Base-by-base conservation (phyloP, 2,329 filamentous ascomycete genomes). In the Stachybotrys chlorohalonatus region DNA sequence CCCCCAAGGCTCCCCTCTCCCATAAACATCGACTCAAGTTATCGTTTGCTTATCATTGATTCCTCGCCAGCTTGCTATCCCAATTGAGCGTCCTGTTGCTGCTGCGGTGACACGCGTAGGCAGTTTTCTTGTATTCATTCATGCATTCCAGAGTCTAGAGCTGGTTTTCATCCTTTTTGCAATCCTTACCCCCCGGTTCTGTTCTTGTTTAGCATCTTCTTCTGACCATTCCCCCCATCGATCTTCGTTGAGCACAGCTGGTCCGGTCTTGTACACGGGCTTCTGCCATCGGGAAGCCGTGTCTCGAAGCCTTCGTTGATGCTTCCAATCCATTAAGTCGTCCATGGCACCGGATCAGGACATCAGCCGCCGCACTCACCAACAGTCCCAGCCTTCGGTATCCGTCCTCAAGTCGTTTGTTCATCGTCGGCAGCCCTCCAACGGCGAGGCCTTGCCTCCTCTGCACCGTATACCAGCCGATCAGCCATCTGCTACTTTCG, bases 361-460 rank as follows among this genome's bases (percentile, higher is more conserved):
- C 55, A 46, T 49, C 52, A 51, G 53, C 51, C 53, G 49, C 54
- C 30, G 52, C 55, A 56, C 53, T 50, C 72, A 75, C 58, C 72
- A 75, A 52, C 67, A 75, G 48, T 70, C 75, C 56, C 80, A 75
- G 63, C 77, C 77, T 2, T 78, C 73, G 16, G 75, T 79, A 46
- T 42, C 36, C 36, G 36, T 13, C 36, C 63, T 81, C 52, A 75
- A 72, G 56, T 75, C 75, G 8, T 73, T 81, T 59, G 76, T 80
- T 53, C 71, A 77, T 56, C 73, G 77, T 55, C 74, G 74, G 54
- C 77, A 75, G 65, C 71, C 73, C 53, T 75, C 76, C 7, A 72
- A 73, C 59, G 75, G 71, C 24, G 61, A 67, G n/a, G 62, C 59
- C 11, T 62, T 73, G 31, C 63, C 36, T 42, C 9, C 13, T 9